Evolutionary conservation across 2,329 filamentous ascomycete species (phyloP), one percentile per base, ranked within the genome.

Genomic region (Monosporascus sp.): DNA sequence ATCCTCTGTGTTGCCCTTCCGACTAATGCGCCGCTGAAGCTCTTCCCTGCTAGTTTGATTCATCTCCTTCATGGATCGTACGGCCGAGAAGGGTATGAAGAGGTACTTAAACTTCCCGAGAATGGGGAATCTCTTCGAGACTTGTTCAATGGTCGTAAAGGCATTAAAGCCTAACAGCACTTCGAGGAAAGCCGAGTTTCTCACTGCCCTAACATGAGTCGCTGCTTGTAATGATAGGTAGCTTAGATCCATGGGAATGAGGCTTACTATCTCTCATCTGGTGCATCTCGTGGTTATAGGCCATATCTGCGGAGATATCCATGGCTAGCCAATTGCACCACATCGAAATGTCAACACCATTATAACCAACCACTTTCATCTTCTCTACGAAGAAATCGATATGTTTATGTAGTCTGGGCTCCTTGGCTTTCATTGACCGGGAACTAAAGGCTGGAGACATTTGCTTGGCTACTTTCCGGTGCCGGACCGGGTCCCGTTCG

Each of bases 281-380:
- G 37, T 55, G 16, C 56, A 64, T 45, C 47, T 64, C 46, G 7
- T 41, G 44, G 27, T 55, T 59, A 6, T 52, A 63, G 0, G 61
- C 53, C 47, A 63, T 36, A 27, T 64, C 61, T 5, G 58, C 59
- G 1, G 58, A 55, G 7, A 59, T 49, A 38, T 65, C 63, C 48
- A 58, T 49, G 7, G 52, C 56, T 8, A 61, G 24, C 61, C 56
- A 56, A 26, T 58, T 55, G 31, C 41, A 48, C 56, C 56, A 58
- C 44, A 50, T 5, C 24, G 31, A 26, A 24, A 46, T 34, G 7
- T 36, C 11, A 20, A 50, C 26, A 17, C 34, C 36, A 16, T 38
- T 6, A 38, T 9, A 19, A 9, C 49, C 49, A 24, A 48, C 22
- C 14, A 31, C 20, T n/a, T 41, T 45, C 27, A 55, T 55, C 27